phyloP scores from a whole-genome alignment of 2,329 filamentous ascomycete species.

The Fusarium sulawesiense region DNA sequence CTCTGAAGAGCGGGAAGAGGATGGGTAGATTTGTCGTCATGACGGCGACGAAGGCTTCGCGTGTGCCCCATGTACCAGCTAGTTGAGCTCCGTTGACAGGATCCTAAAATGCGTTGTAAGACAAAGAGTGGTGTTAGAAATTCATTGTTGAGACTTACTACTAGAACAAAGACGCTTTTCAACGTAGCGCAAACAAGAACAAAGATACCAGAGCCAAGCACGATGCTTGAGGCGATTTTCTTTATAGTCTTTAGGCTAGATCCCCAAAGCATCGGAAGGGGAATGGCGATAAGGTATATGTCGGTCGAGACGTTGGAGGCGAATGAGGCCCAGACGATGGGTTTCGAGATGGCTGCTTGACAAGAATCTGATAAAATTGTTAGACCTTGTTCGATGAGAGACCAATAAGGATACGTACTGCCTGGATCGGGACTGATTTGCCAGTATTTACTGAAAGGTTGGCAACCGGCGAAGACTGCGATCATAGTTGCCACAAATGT shows the following conservation, averaged over 20 bases:
- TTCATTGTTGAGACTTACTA: conserved; percentile 39
- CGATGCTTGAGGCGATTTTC: conserved; percentile 52
- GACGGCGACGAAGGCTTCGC: conserved; percentile 57
- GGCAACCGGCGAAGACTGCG: conserved; percentile 62
- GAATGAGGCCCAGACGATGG: conserved; percentile 62
- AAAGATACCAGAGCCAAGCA: conserved; percentile 55
- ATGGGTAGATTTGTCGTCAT: conserved; percentile 56
- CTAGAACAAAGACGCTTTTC: conserved; percentile 53
- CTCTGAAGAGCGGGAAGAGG: conserved; percentile 57
- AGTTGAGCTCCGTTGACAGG: conserved; percentile 53
- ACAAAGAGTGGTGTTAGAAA: fast-evolving
- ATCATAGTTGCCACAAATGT: conserved; percentile 63
- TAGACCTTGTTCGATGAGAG: neutral
- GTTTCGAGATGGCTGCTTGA: conserved; percentile 60
- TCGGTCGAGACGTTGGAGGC: conserved; percentile 66
- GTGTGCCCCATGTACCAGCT: conserved; percentile 54
- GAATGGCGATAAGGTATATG: conserved; percentile 67
- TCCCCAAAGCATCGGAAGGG: conserved; percentile 61
- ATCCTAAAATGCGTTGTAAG: conserved; percentile 43
- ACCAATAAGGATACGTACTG: conserved; percentile 51
- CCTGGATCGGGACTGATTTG: conserved; percentile 69
- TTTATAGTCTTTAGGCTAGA: conserved; percentile 50
- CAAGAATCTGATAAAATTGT: conserved; percentile 53
- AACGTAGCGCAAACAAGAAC: conserved; percentile 54
- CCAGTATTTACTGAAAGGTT: conserved; percentile 65